Evolutionary conservation across 2,329 filamentous ascomycete species (phyloP), one percentile per base, ranked within the genome.

Genomic region (Ascomycota sp.): DNA sequence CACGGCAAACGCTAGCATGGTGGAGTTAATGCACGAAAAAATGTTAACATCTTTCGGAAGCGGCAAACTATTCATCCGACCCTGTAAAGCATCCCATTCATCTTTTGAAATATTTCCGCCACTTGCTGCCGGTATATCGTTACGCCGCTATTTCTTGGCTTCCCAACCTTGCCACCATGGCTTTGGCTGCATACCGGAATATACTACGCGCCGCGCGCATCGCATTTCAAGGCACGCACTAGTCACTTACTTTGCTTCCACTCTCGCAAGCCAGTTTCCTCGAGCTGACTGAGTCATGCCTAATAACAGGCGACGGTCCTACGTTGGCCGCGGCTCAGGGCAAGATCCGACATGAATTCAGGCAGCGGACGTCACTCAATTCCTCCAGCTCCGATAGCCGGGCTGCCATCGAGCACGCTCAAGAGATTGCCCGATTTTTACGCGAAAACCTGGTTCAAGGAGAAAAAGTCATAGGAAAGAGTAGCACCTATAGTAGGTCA

Each of bases 371-470:
- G 30, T 53, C 59, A 2, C 55, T 82, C 9, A 55, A 67, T 5
- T 53, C 68, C 0, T 57, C 62, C 9, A 68, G 71, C 37, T 59
- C 72, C 9, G 68, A 72, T 37, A 61, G 69, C 1, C 56, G 61
- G 10, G 64, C 71, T 36, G 72, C 73, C 8, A 71, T 98, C 39
- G 59, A 73, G 41, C 74, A 92, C 47, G 89, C 84, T 7, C 62
- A 84, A 39, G 80, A 89, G 29, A 73, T 95, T 3, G 80, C 86
- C 3, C 65, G 66, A 40, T 75, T 95, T 36, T 50, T 98, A 39
- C 62, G 71, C 42, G 64, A 80, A 49, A 95, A 95, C 46, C 62
- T 98, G 3, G 84, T 98, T 4, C 89, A 98, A 52, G 89, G 86
- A 58, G 66, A 43, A 56, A 58, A 37, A 48, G 54, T 36, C 60